These are phyloP conservation scores for Penicillium sp. DNA, from an alignment of 2,329 filamentous ascomycete genomes.

Conservation along the genomic window DNA sequence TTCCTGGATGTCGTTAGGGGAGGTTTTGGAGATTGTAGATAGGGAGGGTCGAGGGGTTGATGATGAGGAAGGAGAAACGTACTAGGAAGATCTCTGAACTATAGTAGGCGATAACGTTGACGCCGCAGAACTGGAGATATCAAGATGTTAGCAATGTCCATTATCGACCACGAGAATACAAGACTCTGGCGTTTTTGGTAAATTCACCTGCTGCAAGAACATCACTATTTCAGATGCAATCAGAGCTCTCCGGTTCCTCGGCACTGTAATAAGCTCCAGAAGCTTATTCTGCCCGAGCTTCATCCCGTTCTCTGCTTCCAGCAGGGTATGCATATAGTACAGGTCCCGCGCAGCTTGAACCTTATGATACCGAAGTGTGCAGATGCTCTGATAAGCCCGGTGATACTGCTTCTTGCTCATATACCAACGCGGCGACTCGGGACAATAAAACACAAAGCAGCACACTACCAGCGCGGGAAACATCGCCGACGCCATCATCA, in stretches of 20 bases:
- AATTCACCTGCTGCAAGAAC: slow-evolving; percentile 63
- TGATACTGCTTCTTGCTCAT: slow-evolving; percentile 47
- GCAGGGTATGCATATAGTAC: slow-evolving; percentile 54
- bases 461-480: slow-evolving; percentile 62
- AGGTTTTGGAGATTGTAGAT: not conserved
- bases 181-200: not conserved
- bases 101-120: slow-evolving; percentile 62
- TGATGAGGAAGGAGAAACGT: not conserved
- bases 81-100: slow-evolving; percentile 60
- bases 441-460: slow-evolving; percentile 64
- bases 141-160: not conserved
- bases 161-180: not conserved
- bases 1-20: slow-evolving; percentile 10
- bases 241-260: slow-evolving; percentile 63
- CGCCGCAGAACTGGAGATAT: slow-evolving; percentile 44
- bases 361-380: slow-evolving; percentile 45
- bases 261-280: slow-evolving; percentile 61
- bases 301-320: slow-evolving; percentile 62
- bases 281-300: slow-evolving; percentile 53
- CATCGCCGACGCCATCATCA: slow-evolving; percentile 70
- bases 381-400: slow-evolving; percentile 46
- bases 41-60: no score
- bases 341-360: slow-evolving; percentile 49
- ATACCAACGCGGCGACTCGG: slow-evolving; percentile 54
- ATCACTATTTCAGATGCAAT: slow-evolving; percentile 64